Conservation (phyloP, 2,329 filamentous ascomycete species). For the Trichoderma arundinaceum region DNA sequence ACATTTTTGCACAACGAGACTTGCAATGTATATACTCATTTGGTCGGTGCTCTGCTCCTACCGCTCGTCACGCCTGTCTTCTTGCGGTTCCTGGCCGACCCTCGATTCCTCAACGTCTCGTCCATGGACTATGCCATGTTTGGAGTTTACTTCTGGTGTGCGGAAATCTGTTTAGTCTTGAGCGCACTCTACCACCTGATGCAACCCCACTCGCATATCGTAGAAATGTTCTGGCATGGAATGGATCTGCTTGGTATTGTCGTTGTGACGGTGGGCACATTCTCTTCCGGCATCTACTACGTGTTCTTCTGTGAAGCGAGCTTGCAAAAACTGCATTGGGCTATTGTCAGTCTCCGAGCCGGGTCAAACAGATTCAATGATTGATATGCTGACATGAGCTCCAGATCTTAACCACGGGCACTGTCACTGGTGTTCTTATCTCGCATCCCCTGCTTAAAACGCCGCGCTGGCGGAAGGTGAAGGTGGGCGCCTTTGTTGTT, state of each 20-base stretch:
- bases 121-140: conserved; percentile 20
- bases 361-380: background rate
- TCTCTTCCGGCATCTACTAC: conserved; percentile 20
- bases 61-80: conserved; percentile 4
- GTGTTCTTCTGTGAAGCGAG: conserved; percentile 17
- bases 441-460: conserved; percentile 16
- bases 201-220: conserved; percentile 8
- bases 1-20: conserved; percentile 19
- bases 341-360: conserved; percentile 15
- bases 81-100: background rate
- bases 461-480: conserved; percentile 18
- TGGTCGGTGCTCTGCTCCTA: conserved; percentile 7
- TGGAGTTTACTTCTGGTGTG: conserved; percentile 15
- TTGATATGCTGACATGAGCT: background rate
- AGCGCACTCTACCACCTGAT: conserved; percentile 22
- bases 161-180: background rate
- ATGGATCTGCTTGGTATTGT: conserved; percentile 22
- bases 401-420: conserved; percentile 14
- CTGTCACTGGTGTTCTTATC: conserved; percentile 3
- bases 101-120: conserved; percentile 4
- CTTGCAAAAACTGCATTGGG: conserved; percentile 21
- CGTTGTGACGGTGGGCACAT: conserved; percentile 15
- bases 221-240: conserved; percentile 19
- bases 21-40: conserved; percentile 22
- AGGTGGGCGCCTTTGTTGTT: conserved; percentile 21